Conservation (phyloP, 2,329 filamentous ascomycete genomes). For the Hymenoscyphus fructigenus region DNA sequence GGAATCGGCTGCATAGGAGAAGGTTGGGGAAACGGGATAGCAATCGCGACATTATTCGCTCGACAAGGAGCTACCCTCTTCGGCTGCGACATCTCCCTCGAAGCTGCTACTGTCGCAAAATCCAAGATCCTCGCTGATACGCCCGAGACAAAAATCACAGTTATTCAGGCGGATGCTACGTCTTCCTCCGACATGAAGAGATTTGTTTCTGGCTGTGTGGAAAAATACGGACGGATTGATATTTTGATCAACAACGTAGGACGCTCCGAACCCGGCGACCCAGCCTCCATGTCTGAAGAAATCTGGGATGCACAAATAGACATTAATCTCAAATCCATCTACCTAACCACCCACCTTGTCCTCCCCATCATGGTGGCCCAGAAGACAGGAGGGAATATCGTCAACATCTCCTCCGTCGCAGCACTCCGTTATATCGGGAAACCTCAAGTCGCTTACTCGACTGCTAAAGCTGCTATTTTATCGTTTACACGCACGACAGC, state of each 20-base stretch:
- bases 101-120: constrained; percentile 42
- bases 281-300: constrained; percentile 48
- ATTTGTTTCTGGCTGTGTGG: constrained; percentile 52
- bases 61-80: constrained; percentile 49
- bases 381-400: constrained; percentile 41
- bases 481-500: constrained; percentile 51
- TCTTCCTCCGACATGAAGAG: constrained; percentile 50
- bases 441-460: constrained; percentile 54
- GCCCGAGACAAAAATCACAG: constrained; percentile 8
- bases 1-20: constrained; percentile 45
- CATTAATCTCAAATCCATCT: constrained; percentile 56
- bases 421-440: constrained; percentile 52
- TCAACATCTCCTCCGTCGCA: constrained; percentile 52
- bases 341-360: constrained; percentile 51
- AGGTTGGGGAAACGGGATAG: constrained; percentile 52
- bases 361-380: constrained; percentile 53
- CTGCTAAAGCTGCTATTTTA: constrained; percentile 51
- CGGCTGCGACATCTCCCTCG: constrained; percentile 49
- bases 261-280: constrained; percentile 51
- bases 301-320: constrained; percentile 53
- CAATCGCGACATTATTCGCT: constrained; percentile 48
- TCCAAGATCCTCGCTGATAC: constrained; percentile 33
- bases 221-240: constrained; percentile 55
- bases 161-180: constrained; percentile 52
- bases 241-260: constrained; percentile 63